phyloP scores from a whole-genome alignment of 2,329 filamentous ascomycete species.

The Phyllachora maydis region DNA sequence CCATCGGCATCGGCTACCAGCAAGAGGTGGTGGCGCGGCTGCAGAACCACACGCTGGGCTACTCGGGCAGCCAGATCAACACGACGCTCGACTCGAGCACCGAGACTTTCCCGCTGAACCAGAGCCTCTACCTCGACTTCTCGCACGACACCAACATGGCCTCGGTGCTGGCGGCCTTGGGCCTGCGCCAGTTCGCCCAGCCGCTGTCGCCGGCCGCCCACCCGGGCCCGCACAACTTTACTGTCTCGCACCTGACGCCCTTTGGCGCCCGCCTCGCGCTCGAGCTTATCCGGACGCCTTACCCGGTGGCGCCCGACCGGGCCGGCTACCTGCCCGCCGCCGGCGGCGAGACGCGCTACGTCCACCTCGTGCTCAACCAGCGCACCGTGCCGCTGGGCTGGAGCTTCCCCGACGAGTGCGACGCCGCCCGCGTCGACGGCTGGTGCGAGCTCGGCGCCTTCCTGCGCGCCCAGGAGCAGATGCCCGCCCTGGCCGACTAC shows the following conservation, averaged over 20 bases:
- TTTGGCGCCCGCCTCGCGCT: slow-evolving; percentile 57
- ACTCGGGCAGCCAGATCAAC: slow-evolving; percentile 41
- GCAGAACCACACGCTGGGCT: slow-evolving; percentile 40
- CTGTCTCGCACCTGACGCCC: slow-evolving; percentile 46
- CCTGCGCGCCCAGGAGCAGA: slow-evolving; percentile 36
- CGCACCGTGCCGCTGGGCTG: slow-evolving; percentile 47
- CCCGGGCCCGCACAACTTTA: slow-evolving; percentile 37
- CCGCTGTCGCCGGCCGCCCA: slow-evolving; percentile 33
- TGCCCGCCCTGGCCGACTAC: slow-evolving; percentile 36
- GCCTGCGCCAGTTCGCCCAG: slow-evolving; percentile 45
- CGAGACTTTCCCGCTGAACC: slow-evolving; percentile 52
- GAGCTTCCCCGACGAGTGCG: slow-evolving; percentile 47
- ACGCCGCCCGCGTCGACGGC: slow-evolving; percentile 39
- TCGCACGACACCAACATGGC: slow-evolving; percentile 59
- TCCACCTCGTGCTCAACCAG: slow-evolving; percentile 59
- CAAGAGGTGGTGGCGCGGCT: slow-evolving; percentile 54
- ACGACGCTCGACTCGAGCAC: slow-evolving; percentile 48
- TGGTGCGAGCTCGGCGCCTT: slow-evolving; percentile 61
- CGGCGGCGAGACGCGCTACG: slow-evolving; percentile 39
- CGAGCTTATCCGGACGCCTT: slow-evolving; percentile 48
- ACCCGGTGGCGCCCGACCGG: slow-evolving; percentile 35
- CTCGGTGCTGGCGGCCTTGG: slow-evolving; percentile 50
- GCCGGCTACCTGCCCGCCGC: slow-evolving; percentile 26
- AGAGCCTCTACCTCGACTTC: slow-evolving; percentile 59
- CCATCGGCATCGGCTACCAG: slow-evolving; percentile 54